Percentiles rank a stretch among this genome's conserved stretches.
Conservation (phyloP, 176 grass and related monocot species). For the Saccharum spontaneum region DNA sequence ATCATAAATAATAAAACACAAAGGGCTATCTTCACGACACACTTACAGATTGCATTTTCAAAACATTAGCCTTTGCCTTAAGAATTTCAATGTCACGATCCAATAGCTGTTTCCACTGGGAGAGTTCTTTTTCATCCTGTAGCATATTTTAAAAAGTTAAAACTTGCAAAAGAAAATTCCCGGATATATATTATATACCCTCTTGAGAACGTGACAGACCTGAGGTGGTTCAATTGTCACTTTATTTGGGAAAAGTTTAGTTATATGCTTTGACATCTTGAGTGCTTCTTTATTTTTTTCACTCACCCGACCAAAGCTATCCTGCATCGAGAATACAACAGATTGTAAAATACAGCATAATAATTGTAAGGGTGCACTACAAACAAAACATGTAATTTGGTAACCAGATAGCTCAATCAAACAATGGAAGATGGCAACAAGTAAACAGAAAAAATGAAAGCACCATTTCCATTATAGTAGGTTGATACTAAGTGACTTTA, state of each 20-base stretch:
- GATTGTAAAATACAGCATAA: conserved; percentile 22
- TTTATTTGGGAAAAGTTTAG: conserved; percentile 93
- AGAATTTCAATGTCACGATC: conserved; percentile 87
- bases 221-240: conserved; percentile 82
- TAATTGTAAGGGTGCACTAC: not conserved
- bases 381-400: conserved; percentile 7
- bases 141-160: conserved; percentile 29
- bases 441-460: not conserved
- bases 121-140: conserved; percentile 75
- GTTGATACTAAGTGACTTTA: not conserved
- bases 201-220: conserved; percentile 41
- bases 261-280: conserved; percentile 75
- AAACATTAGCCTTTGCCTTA: conserved; percentile 84
- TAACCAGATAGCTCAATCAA: conserved; percentile 12
- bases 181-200: not conserved
- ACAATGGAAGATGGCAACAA: not conserved
- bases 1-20: not conserved
- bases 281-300: conserved; percentile 89
- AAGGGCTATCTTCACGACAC: not conserved
- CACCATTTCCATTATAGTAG: not conserved
- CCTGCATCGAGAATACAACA: conserved; percentile 49
- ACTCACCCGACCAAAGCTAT: conserved; percentile 66
- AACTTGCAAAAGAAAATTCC: conserved; percentile 16
- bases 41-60: conserved; percentile 81
- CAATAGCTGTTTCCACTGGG: conserved; percentile 80